A percentile compares a stretch with the other conserved stretches of the same genome.
Evolutionary conservation across 345 rosid species (phyloP).

Genomic region (Anastatica hierochuntica): DNA sequence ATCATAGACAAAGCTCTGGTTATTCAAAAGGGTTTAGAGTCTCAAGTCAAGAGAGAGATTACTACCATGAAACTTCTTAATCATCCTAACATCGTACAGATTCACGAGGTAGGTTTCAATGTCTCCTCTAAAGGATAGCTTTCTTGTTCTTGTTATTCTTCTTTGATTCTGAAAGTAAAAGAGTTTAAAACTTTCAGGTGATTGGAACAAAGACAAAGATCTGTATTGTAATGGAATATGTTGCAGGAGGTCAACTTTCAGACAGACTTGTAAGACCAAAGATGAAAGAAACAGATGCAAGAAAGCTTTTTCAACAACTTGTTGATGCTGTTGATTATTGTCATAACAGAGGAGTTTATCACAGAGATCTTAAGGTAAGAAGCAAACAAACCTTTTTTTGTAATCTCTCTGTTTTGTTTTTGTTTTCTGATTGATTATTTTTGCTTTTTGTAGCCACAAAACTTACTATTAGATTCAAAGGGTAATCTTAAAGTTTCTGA

Average conservation of each 20-base stretch:
- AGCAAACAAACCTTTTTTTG: neutral
- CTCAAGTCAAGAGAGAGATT: conserved; percentile 80
- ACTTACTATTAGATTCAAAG: conserved; percentile 57
- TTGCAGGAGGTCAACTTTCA: conserved; percentile 73
- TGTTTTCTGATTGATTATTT: neutral
- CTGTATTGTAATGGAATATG: conserved; percentile 81
- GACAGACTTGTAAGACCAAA: conserved; percentile 67
- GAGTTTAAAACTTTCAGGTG: no score
- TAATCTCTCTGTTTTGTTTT: neutral
- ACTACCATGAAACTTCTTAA: conserved; percentile 77
- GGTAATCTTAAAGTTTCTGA: conserved; percentile 87
- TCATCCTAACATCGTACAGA: conserved; percentile 69
- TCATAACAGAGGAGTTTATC: conserved; percentile 79
- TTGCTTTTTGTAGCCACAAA: conserved; percentile 61
- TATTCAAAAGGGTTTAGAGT: conserved; percentile 55
- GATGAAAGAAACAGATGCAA: conserved; percentile 59
- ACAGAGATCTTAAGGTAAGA: conserved; percentile 77
- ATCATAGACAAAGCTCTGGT: conserved; percentile 69
- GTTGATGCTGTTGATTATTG: conserved; percentile 81
- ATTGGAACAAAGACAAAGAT: conserved; percentile 82
- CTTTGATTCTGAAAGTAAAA: conserved; percentile 7
- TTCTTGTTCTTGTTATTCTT: no score
- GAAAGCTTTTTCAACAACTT: conserved; percentile 72
- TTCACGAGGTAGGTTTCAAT: conserved; percentile 82
- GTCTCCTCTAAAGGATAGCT: no score